phyloP scores from a whole-genome alignment of 164 flowering plant species.

The Vitis riparia region DNA sequence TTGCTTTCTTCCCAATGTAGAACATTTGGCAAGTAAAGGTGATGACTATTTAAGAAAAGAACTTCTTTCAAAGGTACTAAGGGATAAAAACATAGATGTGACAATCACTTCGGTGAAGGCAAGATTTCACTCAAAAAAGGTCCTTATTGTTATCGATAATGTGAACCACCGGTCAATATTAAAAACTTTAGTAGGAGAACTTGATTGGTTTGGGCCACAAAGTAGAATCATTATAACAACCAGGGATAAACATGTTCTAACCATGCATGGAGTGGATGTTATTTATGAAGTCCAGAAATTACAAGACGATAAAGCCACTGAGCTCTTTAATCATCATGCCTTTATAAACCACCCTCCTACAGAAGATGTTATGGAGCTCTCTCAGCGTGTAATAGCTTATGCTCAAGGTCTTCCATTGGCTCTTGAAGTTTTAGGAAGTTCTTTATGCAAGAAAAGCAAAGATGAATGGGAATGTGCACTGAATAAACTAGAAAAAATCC shows the following conservation, averaged over 20 bases:
- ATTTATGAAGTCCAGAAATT: slow-evolving; percentile 2
- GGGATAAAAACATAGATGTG: neutral
- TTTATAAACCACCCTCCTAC: neutral
- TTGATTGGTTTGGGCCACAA: neutral
- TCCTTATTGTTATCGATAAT: slow-evolving; percentile 4
- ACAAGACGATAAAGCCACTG: neutral
- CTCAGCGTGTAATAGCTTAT: neutral
- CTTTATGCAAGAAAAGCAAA: neutral
- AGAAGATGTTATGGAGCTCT: neutral
- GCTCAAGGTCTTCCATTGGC: slow-evolving; percentile 11
- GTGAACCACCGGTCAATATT: neutral
- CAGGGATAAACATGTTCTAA: slow-evolving; percentile 2
- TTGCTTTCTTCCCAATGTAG: neutral
- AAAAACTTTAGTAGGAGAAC: neutral
- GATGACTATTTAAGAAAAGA: neutral
- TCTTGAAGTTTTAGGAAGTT: slow-evolving; percentile 7
- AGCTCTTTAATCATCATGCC: slow-evolving; percentile 11
- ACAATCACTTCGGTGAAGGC: neutral
- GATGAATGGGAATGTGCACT: slow-evolving; percentile 1
- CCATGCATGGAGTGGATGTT: neutral
- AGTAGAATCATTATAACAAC: slow-evolving; percentile 19
- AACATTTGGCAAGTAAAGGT: neutral
- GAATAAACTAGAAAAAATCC: neutral
- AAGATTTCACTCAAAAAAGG: neutral
- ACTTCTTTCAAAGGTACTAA: neutral